Conservation (phyloP, 139 green algal genomes). For the Chara braunii region DNA sequence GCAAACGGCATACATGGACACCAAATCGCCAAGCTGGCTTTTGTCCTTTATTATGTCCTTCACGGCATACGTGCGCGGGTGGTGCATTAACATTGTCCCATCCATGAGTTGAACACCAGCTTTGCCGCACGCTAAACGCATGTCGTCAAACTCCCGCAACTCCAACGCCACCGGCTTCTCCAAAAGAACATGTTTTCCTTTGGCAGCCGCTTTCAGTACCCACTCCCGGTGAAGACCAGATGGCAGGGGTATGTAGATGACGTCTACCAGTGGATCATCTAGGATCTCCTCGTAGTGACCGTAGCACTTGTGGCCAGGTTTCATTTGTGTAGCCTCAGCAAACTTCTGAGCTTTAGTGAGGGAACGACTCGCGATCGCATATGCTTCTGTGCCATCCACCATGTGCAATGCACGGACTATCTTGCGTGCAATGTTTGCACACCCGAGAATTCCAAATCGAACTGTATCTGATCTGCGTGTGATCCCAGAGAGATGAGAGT, state of each 20-base stretch:
- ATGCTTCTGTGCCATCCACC: slow-evolving; percentile 1
- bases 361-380: slow-evolving; percentile 42
- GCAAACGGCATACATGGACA: neutral
- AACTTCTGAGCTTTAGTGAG: slow-evolving; percentile 35
- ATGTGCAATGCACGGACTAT: slow-evolving; percentile 28
- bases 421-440: slow-evolving; percentile 48
- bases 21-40: neutral
- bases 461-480: no score
- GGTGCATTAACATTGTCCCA: slow-evolving; percentile 31
- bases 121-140: slow-evolving; percentile 1
- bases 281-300: slow-evolving; percentile 49
- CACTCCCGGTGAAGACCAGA: slow-evolving; percentile 45
- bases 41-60: neutral
- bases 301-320: slow-evolving; percentile 17
- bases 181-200: slow-evolving; percentile 50
- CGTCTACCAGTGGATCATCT: slow-evolving; percentile 38
- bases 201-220: slow-evolving; percentile 42
- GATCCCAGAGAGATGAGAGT: no score
- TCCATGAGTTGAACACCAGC: slow-evolving; percentile 30
- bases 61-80: slow-evolving; percentile 4
- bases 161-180: slow-evolving; percentile 50
- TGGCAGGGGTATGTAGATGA: slow-evolving; percentile 54
- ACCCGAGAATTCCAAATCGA: slow-evolving; percentile 43
- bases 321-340: slow-evolving; percentile 17
- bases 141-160: slow-evolving; percentile 9